Conservation (phyloP, 148 eudicot species). For the Talinum fruticosum region DNA sequence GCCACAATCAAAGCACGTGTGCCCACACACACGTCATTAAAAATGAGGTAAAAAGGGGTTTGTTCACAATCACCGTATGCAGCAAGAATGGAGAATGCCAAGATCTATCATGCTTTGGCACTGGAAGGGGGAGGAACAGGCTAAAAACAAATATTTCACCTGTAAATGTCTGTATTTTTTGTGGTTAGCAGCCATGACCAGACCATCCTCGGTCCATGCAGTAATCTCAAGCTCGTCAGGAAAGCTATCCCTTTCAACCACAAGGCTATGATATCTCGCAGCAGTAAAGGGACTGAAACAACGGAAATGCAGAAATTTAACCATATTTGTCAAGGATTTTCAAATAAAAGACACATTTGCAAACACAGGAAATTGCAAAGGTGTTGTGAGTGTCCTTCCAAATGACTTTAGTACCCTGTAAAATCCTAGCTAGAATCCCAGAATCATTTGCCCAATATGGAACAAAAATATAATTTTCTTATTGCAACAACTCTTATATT, state of each 20-base stretch:
- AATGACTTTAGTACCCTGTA: neutral
- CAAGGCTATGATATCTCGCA: constrained; percentile 99
- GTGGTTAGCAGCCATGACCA: constrained; percentile 97
- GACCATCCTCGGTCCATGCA: constrained; percentile 97
- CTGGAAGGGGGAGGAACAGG: neutral
- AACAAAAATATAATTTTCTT: neutral
- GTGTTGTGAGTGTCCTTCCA: neutral
- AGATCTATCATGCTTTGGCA: neutral
- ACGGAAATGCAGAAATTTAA: constrained; percentile 10
- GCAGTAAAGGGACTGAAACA: constrained; percentile 81
- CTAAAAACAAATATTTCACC: constrained; percentile 39
- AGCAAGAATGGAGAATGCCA: neutral
- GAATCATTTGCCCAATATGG: neutral
- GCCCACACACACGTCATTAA: neutral
- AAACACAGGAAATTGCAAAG: neutral
- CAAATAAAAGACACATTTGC: neutral
- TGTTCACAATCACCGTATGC: neutral
- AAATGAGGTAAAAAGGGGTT: neutral
- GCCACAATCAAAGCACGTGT: neutral
- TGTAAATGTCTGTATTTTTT: constrained; percentile 61
- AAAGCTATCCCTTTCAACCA: constrained; percentile 78
- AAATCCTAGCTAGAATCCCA: neutral
- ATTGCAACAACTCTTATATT: neutral
- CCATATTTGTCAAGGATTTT: neutral
- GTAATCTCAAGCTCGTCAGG: constrained; percentile 91